Conservation (phyloP, 495 filamentous ascomycete genomes). For the Pyrenula aspistea region DNA sequence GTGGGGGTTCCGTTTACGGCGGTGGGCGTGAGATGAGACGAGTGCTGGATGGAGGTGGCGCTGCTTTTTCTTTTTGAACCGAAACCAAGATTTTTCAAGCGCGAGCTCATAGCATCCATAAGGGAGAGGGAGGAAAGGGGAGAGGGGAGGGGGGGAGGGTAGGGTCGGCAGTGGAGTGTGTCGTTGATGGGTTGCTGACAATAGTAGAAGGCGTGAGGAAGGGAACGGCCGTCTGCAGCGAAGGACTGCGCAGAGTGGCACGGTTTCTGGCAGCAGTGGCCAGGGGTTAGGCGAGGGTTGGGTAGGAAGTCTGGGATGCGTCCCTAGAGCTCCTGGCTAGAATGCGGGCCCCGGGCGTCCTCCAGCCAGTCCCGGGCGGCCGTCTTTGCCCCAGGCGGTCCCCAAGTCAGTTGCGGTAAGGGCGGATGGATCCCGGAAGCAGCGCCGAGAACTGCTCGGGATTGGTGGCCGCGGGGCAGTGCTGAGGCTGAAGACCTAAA, state of each 20-base stretch:
- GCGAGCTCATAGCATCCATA: conserved; percentile 39
- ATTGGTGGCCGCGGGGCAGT: not conserved
- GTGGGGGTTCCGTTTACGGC: conserved; percentile 22
- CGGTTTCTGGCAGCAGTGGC: not conserved
- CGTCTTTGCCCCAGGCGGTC: too few species aligned
- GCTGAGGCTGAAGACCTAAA: not conserved
- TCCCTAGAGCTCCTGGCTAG: too few species aligned
- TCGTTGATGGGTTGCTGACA: not conserved
- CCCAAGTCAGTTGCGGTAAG: not conserved
- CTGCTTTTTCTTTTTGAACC: conserved; percentile 31
- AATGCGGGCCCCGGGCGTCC: too few species aligned
- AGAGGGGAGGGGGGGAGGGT: conserved; percentile 6
- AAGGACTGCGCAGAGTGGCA: not conserved
- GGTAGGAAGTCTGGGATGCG: too few species aligned
- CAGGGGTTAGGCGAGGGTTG: not conserved
- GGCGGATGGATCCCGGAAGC: not conserved
- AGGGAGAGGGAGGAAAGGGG: conserved; percentile 5
- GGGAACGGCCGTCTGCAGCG: not conserved
- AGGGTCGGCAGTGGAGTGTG: conserved; percentile 7
- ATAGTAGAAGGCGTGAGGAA: not conserved
- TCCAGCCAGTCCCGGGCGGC: too few species aligned
- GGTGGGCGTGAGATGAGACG: conserved; percentile 17
- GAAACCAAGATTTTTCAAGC: conserved; percentile 35
- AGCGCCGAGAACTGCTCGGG: not conserved
- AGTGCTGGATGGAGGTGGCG: conserved; percentile 7